phyloP scores from a whole-genome alignment of 2,329 filamentous ascomycete genomes.

The Cercospora zeae-maydis region DNA sequence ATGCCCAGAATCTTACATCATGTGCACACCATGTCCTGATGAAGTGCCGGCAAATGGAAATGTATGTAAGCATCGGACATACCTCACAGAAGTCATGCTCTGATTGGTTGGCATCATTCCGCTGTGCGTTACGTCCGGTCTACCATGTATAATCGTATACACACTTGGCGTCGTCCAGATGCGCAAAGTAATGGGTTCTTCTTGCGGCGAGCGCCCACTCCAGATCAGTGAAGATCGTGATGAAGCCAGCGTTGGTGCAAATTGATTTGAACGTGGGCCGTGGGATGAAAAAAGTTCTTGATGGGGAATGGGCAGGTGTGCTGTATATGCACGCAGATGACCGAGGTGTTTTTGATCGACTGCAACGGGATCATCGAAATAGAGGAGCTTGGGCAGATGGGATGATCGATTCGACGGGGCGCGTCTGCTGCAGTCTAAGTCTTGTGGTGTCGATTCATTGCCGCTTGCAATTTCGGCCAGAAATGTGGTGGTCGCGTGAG shows the following conservation, averaged over 20 bases:
- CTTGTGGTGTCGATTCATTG: constrained; percentile 11
- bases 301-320: too few relatives aligned
- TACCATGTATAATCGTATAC: too few relatives aligned
- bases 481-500: constrained; percentile 2
- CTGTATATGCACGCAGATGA: too few relatives aligned
- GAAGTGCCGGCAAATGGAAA: neutral
- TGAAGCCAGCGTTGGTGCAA: too few relatives aligned
- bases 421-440: neutral
- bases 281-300: too few relatives aligned
- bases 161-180: neutral
- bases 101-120: constrained; percentile 5
- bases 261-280: too few relatives aligned
- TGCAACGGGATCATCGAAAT: too few relatives aligned
- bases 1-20: neutral
- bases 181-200: neutral
- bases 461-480: constrained; percentile 22
- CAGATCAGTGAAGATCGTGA: too few relatives aligned
- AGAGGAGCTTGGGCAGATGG: too few relatives aligned
- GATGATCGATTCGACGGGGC: too few relatives aligned
- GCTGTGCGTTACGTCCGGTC: constrained; percentile 3
- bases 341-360: too few relatives aligned
- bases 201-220: neutral
- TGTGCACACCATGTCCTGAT: neutral
- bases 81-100: neutral
- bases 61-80: neutral